These are phyloP conservation scores for Lachancea meyersii DNA, from an alignment of 805 yeast species.

Conservation along the genomic window DNA sequence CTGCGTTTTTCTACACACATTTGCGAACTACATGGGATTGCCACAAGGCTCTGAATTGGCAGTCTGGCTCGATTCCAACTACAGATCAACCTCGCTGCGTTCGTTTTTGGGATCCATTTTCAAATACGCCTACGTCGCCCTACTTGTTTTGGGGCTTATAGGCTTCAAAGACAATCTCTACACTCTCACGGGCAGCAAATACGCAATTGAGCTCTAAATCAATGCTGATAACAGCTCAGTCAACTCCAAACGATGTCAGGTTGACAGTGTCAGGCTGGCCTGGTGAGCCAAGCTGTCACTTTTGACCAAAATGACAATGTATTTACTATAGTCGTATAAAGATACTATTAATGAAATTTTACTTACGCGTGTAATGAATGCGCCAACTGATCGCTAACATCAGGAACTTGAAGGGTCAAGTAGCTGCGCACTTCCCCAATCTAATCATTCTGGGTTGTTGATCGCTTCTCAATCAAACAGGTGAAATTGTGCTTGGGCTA, in stretches of 20 bases:
- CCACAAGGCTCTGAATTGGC: slow-evolving; percentile 24
- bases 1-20: slow-evolving; percentile 26
- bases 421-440: background rate
- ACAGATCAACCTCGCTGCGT: background rate
- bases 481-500: background rate
- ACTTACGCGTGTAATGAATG: slow-evolving; percentile 1
- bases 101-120: slow-evolving; percentile 13
- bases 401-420: background rate
- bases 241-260: background rate
- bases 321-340: background rate
- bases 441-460: background rate
- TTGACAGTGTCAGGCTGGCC: background rate
- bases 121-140: slow-evolving; percentile 21
- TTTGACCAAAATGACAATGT: background rate
- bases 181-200: slow-evolving; percentile 1
- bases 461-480: background rate
- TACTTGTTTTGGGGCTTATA: slow-evolving; percentile 18
- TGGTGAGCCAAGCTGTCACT: background rate
- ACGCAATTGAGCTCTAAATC: slow-evolving; percentile 1
- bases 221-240: too few relatives aligned
- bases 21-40: slow-evolving; percentile 32
- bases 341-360: slow-evolving; percentile 1
- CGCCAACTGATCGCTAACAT: background rate
- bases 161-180: slow-evolving; percentile 15
- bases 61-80: slow-evolving; percentile 9